Evolutionary conservation across 345 rosid genomes (phyloP).

Genomic region (Toxicodendron radicans): DNA sequence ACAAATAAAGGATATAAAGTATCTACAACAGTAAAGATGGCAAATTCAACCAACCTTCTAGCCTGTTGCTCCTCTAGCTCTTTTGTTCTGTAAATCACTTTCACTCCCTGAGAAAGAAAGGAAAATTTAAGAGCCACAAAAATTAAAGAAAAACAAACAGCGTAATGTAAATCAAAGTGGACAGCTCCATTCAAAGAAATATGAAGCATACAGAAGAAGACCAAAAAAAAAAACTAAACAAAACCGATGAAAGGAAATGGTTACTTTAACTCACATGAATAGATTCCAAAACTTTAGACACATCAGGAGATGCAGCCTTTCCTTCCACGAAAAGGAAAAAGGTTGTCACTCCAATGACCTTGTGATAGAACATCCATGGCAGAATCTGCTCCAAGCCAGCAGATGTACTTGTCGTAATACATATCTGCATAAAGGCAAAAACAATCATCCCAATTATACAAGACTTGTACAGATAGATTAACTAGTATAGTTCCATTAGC

Average conservation of each 20-base stretch:
- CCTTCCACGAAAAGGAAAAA: slow-evolving; percentile 96
- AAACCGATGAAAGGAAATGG: neutral
- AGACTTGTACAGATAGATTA: neutral
- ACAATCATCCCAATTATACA: neutral
- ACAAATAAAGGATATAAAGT: neutral
- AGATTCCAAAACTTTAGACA: slow-evolving; percentile 76
- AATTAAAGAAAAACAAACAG: slow-evolving; percentile 7
- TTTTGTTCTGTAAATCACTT: slow-evolving; percentile 78
- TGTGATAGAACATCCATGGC: slow-evolving; percentile 98
- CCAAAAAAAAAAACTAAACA: slow-evolving; percentile 6
- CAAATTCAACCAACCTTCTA: slow-evolving; percentile 52
- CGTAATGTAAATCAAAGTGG: slow-evolving; percentile 12
- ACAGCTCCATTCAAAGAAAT: neutral
- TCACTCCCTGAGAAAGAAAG: slow-evolving; percentile 64
- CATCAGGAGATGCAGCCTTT: slow-evolving; percentile 77
- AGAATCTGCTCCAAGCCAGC: slow-evolving; percentile 94
- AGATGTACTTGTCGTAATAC: slow-evolving; percentile 86
- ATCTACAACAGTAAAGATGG: neutral
- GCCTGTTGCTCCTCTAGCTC: slow-evolving; percentile 93
- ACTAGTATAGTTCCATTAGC: neutral
- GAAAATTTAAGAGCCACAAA: slow-evolving; percentile 6
- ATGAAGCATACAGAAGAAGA: slow-evolving; percentile 2
- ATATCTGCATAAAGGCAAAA: slow-evolving; percentile 47
- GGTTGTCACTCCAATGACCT: slow-evolving; percentile 86
- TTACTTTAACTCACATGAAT: slow-evolving; percentile 62